Base-by-base conservation (phyloP, 225 moss, liverwort and hornwort species). In the Rhytidiadelphus loreus region DNA sequence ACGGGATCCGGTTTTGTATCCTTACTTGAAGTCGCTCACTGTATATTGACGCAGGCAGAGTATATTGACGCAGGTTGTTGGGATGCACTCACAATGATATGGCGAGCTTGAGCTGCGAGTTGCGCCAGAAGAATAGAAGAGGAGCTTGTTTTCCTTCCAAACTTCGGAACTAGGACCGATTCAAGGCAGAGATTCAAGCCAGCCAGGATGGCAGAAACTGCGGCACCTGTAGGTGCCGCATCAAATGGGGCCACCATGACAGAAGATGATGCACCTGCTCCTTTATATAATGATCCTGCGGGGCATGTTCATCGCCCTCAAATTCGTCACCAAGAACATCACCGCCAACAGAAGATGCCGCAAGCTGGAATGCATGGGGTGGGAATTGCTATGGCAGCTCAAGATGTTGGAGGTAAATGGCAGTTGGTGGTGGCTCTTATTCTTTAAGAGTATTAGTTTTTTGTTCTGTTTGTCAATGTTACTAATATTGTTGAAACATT, bases 311-410 rank as follows among this genome's bases (percentile, higher is more conserved):
- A 56, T 77, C 92, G 77, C 43, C 92, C 88, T 58, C 84, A 86
- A 16, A 50, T 44, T 41, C 89, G 17, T 18, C 88, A 93, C 86
- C 92, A 83, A 71, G 91, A 88, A 0, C 88, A 88, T 56, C 62
- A 30, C 13, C 20, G n/a, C 53, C 92, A 91, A 79, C 60, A 66
- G 86, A 94, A 82, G 90, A 90, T 91, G 86, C 93, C 93, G 24
- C 91, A 92, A 84, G 93, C 91, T 56, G 93, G 93, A 82, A 92
- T 93, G 90, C 92, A 85, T 74, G 89, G 90, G 68, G 41, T 11
- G 59, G 93, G 91, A 81, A 78, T 88, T 19, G 88, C 62, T 48
- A 4, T 39, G 64, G 90, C 87, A 41, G 81, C 50, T 32, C 77
- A 70, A 44, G 71, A 72, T 26, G 3, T 5, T 56, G 56, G 29